Base-by-base conservation (phyloP, 2,329 filamentous ascomycete genomes). In the Curvularia spicifera region DNA sequence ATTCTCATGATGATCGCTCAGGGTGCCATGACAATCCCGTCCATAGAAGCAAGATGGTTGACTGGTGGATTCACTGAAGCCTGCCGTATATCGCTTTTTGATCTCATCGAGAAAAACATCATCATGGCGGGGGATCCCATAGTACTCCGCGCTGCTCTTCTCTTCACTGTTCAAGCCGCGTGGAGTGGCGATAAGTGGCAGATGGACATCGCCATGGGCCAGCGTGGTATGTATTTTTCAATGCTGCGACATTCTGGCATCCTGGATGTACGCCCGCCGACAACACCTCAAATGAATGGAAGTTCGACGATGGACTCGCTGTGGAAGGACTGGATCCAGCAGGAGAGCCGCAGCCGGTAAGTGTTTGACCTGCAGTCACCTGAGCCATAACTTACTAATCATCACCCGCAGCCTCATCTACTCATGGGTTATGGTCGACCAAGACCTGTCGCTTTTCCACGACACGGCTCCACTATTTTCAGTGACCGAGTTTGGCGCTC, bases 181-280 rank as follows among this genome's bases (percentile, higher is more conserved):
- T 91, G 89, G 89, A 89, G 88, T 70, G 89, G 89, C 45, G 88
- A 91, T 73, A 90, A 90, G 76, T 90, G 88, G 87, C 86, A 90
- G 64, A 91, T 90, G 88, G 88, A 91, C 68, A 89, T 90, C 63
- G 85, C 87, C 42, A 89, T 90, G 87, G 88, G 88, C 29, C 89
- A 90, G 73, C 83, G 87, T 47, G 87, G 87, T 56, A 90, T 90
- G 87, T 91, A 91, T 72, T 83, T 89, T 59, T 84, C 87, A 57
- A 91, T 91, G 88, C 78, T 91, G 22, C 84, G 87, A 66, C 87
- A 91, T 71, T 87, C 87, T 0, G 87, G 88, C 22, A 85, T 89
- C 77, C 77, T 91, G 29, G 87, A 89, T 57, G 76, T 78, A 8
- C 82, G 80, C 53, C 78, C 78, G 4, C 76, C 78, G 20, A 77